Conservation (phyloP, 2,329 filamentous ascomycete species). For the Eutypa lata region DNA sequence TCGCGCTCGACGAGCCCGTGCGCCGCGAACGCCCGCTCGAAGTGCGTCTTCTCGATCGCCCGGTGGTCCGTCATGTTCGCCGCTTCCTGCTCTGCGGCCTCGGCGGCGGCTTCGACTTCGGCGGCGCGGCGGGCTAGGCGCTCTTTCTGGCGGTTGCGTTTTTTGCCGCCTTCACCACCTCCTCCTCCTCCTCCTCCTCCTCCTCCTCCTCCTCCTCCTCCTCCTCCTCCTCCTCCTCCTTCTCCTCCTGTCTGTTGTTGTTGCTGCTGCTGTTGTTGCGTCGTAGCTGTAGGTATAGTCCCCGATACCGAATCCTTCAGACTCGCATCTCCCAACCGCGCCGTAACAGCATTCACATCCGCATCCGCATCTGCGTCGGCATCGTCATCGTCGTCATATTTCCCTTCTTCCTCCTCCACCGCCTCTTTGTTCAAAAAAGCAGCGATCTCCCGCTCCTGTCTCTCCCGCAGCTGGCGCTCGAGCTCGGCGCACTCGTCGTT, state of each 20-base stretch:
- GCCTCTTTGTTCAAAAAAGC: constrained; percentile 30
- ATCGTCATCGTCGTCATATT: constrained; percentile 3
- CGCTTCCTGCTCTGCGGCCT: constrained; percentile 72
- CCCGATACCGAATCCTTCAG: too few relatives aligned
- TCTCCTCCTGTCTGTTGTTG: constrained; percentile 15
- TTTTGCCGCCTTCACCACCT: constrained; percentile 47
- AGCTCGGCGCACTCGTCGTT: constrained; percentile 73
- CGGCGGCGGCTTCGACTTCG: constrained; percentile 69
- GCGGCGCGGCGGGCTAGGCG: constrained; percentile 85
- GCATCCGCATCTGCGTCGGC: constrained; percentile 13
- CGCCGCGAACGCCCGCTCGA: constrained; percentile 64
- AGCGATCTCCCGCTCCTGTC: constrained; percentile 61
- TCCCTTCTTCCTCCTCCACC: background rate
- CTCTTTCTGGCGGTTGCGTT: constrained; percentile 88
- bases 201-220: constrained; percentile 15
- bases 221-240: constrained; percentile 18
- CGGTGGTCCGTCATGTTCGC: constrained; percentile 70
- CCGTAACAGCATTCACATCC: constrained; percentile 16
- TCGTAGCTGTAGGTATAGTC: background rate
- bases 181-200: constrained; percentile 18
- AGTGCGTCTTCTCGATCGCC: constrained; percentile 64
- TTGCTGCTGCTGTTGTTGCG: constrained; percentile 11
- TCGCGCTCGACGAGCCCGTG: constrained; percentile 69
- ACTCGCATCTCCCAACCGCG: constrained; percentile 14
- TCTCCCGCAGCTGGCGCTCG: constrained; percentile 63